A percentile compares a stretch with the other conserved stretches of the same genome.
phyloP scores from a whole-genome alignment of 1,284 basidiomycete species.

The Polyporus tsugae region DNA sequence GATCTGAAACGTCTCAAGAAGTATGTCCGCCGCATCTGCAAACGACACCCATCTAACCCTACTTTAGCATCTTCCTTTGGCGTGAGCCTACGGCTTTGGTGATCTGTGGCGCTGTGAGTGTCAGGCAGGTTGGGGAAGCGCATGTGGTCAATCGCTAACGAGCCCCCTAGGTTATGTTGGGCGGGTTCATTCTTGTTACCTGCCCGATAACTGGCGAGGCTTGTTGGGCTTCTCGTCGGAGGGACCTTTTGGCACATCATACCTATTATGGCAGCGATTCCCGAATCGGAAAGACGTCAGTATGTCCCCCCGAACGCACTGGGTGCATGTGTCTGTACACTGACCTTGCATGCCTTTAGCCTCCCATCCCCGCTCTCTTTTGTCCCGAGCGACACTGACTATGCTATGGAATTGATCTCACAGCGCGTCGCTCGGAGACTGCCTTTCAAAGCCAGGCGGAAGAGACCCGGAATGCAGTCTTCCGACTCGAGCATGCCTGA shows the following conservation, averaged over 20 bases:
- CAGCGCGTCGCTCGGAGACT: conserved; percentile 64
- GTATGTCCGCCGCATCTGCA: conserved; percentile 46
- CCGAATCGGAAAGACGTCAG: conserved; percentile 55
- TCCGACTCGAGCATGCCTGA: conserved; percentile 8
- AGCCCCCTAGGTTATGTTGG: conserved; percentile 42
- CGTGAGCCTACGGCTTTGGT: conserved; percentile 57
- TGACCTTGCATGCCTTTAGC: conserved; percentile 26
- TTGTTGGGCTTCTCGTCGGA: conserved; percentile 55
- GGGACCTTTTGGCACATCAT: conserved; percentile 70
- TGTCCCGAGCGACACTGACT: conserved; percentile 70
- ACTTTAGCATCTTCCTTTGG: conserved; percentile 69
- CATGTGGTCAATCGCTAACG: background rate
- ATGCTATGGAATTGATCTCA: conserved; percentile 73
- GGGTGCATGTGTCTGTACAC: background rate
- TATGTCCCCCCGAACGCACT: conserved; percentile 35
- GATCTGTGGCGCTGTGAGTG: conserved; percentile 5
- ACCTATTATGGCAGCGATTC: conserved; percentile 62
- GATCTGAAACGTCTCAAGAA: conserved; percentile 63
- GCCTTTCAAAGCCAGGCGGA: conserved; percentile 37
- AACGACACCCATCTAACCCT: conserved; percentile 4
- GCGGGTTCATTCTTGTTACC: conserved; percentile 55
- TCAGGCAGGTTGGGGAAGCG: background rate
- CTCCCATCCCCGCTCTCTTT: conserved; percentile 57
- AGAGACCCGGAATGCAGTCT: conserved; percentile 16
- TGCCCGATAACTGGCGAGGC: conserved; percentile 57